Base-by-base conservation (phyloP, 2,329 filamentous ascomycete species). In the Xylaria sp. region DNA sequence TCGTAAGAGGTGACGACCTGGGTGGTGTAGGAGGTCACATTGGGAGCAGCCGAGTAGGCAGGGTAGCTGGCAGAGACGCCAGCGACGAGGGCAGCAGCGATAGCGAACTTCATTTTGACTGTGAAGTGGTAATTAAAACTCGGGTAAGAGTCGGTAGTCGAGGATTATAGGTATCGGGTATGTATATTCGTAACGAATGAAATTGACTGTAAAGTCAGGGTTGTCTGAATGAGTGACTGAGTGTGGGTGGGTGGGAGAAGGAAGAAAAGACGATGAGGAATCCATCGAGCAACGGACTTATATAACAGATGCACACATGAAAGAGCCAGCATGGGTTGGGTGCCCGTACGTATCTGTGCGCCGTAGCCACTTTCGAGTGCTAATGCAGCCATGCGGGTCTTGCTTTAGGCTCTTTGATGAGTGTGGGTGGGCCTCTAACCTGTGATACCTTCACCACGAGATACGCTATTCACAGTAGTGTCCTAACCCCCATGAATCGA, bases 1-100 rank as follows among this genome's bases (percentile, higher is more conserved):
- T 86, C 89, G 83, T 87, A 87, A 66, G 83, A 81, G 66, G 88
- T 89, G 72, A 93, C 86, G 72, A 97, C 83, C 84, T 91, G 87
- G 74, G 90, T 93, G 81, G 84, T 85, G 81, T 87, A 87, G 6
- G n/a, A 20, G 78, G 82, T 83, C 73, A 83, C 82, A 80, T 86
- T 85, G 76, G 77, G 77, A 71, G 69, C 66, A 60, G 66, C 70
- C 64, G 72, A 62, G 67, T 67, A 69, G 58, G 67, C 65, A 58
- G 69, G 65, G 69, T 71, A 71, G 55, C 52, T 63, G 50, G 71
- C 70, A 48, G 72, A 74, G 59, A 70, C 82, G 79, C 83, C 84
- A 76, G 82, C 81, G 78, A 80, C 83, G 80, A 84, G 82, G 76
- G 85, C 85, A 77, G 86, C 76, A 76, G 84, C 84, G 78, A 81